phyloP scores from a whole-genome alignment of 2,329 filamentous ascomycete genomes.

The Hymenoscyphus scutula region DNA sequence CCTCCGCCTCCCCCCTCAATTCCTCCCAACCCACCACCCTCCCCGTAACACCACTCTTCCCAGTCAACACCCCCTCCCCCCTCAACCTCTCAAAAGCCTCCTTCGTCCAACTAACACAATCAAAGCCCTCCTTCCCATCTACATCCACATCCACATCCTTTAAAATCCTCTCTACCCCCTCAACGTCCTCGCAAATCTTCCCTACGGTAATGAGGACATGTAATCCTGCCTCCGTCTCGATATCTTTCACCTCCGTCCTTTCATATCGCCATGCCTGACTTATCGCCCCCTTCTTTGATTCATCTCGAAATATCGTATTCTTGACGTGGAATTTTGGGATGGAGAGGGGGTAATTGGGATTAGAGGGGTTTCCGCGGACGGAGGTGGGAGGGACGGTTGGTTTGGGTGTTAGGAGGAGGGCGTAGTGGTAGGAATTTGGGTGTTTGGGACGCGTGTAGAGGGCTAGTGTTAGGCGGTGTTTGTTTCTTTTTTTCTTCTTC shows the following conservation, averaged over 20 bases:
- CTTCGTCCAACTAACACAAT: conserved; percentile 5
- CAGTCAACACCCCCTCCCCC: background rate
- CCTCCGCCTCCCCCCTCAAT: background rate
- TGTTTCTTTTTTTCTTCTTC: conserved; percentile 3
- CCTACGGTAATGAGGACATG: conserved; percentile 5
- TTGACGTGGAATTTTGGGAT: conserved; percentile 7
- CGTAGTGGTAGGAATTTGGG: background rate
- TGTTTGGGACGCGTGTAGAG: conserved; percentile 9
- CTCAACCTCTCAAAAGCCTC: conserved; percentile 1
- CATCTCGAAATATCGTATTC: background rate
- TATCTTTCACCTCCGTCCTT: background rate
- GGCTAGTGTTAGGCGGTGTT: conserved; percentile 12
- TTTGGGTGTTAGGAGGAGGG: conserved; percentile 10
- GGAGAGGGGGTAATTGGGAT: background rate
- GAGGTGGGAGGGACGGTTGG: background rate
- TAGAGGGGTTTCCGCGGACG: background rate
- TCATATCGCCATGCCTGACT: conserved; percentile 3
- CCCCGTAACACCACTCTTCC: background rate
- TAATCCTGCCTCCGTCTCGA: background rate
- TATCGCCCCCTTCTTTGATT: background rate
- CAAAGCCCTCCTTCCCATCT: background rate
- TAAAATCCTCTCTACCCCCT: background rate
- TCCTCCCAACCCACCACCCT: background rate
- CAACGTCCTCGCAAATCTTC: background rate
- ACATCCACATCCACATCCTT: background rate